Evolutionary conservation across 2,329 filamentous ascomycete species (phyloP).

Genomic region (Annulohypoxylon truncatum): DNA sequence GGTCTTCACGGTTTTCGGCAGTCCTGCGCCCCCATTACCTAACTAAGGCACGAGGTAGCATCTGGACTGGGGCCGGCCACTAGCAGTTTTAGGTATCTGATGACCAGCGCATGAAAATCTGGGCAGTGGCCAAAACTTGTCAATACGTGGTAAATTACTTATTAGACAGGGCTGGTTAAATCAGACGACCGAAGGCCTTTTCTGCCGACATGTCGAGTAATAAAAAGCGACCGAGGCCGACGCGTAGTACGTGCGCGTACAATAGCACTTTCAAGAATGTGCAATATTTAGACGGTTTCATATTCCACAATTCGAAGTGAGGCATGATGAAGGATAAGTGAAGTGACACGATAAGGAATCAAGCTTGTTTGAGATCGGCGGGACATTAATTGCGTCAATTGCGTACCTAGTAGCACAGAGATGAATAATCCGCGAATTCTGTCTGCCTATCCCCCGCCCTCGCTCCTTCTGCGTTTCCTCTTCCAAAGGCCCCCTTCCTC

Average conservation of each 20-base stretch:
- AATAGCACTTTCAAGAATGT: neutral
- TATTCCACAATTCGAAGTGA: neutral
- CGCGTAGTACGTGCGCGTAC: conserved; percentile 9
- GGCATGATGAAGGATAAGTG: neutral
- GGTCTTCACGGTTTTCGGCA: conserved; percentile 20
- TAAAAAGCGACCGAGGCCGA: conserved; percentile 28
- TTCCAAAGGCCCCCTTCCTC: neutral
- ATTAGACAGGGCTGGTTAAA: conserved; percentile 38
- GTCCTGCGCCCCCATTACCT: conserved; percentile 27
- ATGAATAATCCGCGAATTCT: conserved; percentile 14
- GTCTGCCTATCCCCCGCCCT: neutral
- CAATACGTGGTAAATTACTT: conserved; percentile 31
- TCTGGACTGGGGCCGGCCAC: conserved; percentile 12
- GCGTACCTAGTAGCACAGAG: neutral
- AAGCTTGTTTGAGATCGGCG: conserved; percentile 35
- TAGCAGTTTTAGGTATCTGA: conserved; percentile 29
- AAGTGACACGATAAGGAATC: conserved; percentile 2
- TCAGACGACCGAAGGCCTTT: conserved; percentile 27
- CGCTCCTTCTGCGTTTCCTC: conserved; percentile 9
- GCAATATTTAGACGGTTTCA: conserved; percentile 4
- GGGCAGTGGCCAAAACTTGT: conserved; percentile 25
- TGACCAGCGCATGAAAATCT: conserved; percentile 27
- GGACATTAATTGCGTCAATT: conserved; percentile 3
- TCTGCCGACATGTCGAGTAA: conserved; percentile 38
- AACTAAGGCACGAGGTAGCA: conserved; percentile 23